Base-by-base conservation (phyloP, 768 basidiomycete species). In the Suillus ampliporus region DNA sequence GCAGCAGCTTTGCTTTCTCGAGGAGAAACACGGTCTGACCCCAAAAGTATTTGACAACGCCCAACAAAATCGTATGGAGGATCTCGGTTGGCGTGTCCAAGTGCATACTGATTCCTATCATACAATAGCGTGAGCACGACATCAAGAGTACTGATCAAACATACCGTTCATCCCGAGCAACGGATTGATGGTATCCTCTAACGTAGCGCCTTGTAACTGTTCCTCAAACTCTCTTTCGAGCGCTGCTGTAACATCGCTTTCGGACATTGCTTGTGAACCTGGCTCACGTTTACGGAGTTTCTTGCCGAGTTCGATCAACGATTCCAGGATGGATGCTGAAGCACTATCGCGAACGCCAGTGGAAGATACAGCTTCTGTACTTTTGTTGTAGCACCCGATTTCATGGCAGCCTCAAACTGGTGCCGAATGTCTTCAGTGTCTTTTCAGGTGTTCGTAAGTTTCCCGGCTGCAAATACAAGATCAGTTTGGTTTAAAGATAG, bases 31-130 rank as follows among this genome's bases (percentile, higher is more conserved):
- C 28, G 0, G 67, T 70, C 46, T 69, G 64, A 5, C 62, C 65
- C 65, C 69, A 77, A 43, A 71, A 68, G 46, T 77, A 77, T 59
- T 76, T 77, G 41, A 75, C 66, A 15, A 74, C 60, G 5, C 76
- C 74, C 1, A 78, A 67, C 2, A 77, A 65, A 26, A 73, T 59
- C 0, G 72, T 76, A 37, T 76, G 75, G 1, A 77, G 66, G 2
- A 71, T 67, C 57, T 76, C 71, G 0, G 70, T 75, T 0, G 72
- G 77, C 0, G 72, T 80, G 41, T 79, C 75, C 3, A 62, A 38
- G 26, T 76, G 73, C n/a, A 75, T 67, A 41, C 76, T 64, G 2
- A 77, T 11, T 14, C 72, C 75, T 75, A 51, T 11, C n/a, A 21
- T 23, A 13, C 44, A 46, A 46, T 13, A 5, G 4, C 21, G 7